Base-by-base conservation (phyloP, 768 basidiomycete species). In the Candolleomyces aberdarensis region DNA sequence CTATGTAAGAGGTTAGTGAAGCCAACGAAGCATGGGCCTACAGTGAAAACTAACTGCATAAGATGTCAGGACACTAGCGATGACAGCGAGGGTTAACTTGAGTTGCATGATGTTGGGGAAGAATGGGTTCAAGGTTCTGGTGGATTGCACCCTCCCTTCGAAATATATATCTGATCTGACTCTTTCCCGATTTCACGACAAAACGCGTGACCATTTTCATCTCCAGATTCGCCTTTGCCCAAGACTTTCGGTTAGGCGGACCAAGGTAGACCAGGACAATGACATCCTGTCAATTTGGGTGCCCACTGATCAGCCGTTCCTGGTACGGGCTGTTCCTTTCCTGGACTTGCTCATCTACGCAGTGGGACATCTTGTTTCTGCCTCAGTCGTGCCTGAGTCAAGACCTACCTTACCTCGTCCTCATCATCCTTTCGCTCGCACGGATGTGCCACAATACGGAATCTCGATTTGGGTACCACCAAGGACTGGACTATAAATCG, bases 221-320 rank as follows among this genome's bases (percentile, higher is more conserved):
- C 36, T 36, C 36, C 36, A 36, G 36, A 58, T 51, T 51, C 54
- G 67, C 1, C 43, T 60, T 0, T 71, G 73, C 46, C 74, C 74
- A 44, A 72, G 72, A 15, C 72, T 73, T 52, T 56, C 75, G 8
- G 68, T 75, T 29, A 67, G 48, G 8, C 72, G 70, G 11, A 63
- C 61, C 46, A 74, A 75, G 70, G 73, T 71, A 51, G 31, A 3
- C 15, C 14, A n/a, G 26, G 50, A 5, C 8, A 20, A 43, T 43
- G 14, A 22, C 50, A 20, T 14, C 50, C 31, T 47, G 62, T n/a
- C 22, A 10, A 17, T 15, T n/a, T 56, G 14, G 26, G 32, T 5
- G 43, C 84, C 72, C 78, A n/a, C n/a, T n/a, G 82, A 15, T 73
- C 77, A 55, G 65, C 64, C 40, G 81, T 82, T 64, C 54, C 60